Base-by-base conservation (phyloP, 139 green algal genomes). In the Haematococcus sp. region DNA sequence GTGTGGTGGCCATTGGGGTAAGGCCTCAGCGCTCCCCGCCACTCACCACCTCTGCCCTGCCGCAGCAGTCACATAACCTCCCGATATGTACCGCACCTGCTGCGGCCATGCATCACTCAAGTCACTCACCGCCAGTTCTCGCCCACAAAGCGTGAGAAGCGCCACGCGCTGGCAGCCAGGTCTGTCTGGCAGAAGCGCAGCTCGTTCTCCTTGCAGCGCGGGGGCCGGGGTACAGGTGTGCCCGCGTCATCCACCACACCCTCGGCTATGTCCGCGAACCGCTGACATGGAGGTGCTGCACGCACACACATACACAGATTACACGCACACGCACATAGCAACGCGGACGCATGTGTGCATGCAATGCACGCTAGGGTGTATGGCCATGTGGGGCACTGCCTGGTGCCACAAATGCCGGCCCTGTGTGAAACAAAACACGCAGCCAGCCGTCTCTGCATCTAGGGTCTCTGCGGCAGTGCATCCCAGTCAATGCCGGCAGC, bases 171-270 rank as follows among this genome's bases (percentile, higher is more conserved):
- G 25, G 91, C 88, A 0, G 90, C 89, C 58, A 96, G 77, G 84
- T 96, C 91, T 1, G 87, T 93, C 40, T 95, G 88, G 80, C 88
- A 95, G 86, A 89, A 93, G 20, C 76, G 58, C 80, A 93, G 63
- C 35, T 70, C 61, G 75, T 96, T 96, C 17, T 64, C 32, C 74
- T 96, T 96, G 87, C 91, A 96, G 30, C 63, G 78, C 0, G 84
- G 77, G 3, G 40, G 40, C 40, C 7, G 40, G 7, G 40, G n/a
- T n/a, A n/a, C n/a, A n/a, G n/a, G n/a, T n/a, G n/a, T n/a, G n/a
- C n/a, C n/a, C n/a, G n/a, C n/a, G n/a, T n/a, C n/a, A n/a, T n/a
- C n/a, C n/a, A n/a, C n/a, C n/a, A n/a, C n/a, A n/a, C n/a, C n/a
- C n/a, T n/a, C n/a, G n/a, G n/a, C n/a, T n/a, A n/a, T n/a, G n/a